Percentiles rank a stretch among this genome's conserved stretches.
phyloP scores from a whole-genome alignment of 2,329 filamentous ascomycete genomes.

The Decorospora gaudefroyi region DNA sequence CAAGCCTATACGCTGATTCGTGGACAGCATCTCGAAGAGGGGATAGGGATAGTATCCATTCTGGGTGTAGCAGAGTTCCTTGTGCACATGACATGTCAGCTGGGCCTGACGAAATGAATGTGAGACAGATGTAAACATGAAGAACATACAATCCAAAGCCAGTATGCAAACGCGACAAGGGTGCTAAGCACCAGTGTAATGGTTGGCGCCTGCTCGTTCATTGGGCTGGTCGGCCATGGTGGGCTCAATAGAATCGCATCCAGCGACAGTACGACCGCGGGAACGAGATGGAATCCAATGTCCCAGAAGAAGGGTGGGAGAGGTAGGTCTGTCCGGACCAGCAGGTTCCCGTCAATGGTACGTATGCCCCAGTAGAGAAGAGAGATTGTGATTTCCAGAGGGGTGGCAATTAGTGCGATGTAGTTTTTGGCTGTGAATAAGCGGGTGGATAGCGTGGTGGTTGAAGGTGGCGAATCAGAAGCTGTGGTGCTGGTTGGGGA shows the following conservation, averaged over 20 bases:
- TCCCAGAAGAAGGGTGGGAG: slow-evolving; percentile 58
- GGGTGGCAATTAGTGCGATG: slow-evolving; percentile 67
- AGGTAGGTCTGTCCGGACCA: slow-evolving; percentile 48
- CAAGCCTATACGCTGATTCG: slow-evolving; percentile 66
- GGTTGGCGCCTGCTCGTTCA: slow-evolving; percentile 56
- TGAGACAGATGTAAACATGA: neutral
- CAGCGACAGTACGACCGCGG: slow-evolving; percentile 65
- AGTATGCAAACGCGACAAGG: slow-evolving; percentile 68
- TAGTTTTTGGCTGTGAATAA: slow-evolving; percentile 71
- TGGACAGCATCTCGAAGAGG: slow-evolving; percentile 71
- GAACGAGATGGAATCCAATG: slow-evolving; percentile 54
- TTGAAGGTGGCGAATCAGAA: neutral
- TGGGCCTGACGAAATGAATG: neutral
- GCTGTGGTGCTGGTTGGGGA: neutral
- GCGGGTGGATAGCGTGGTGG: slow-evolving; percentile 45
- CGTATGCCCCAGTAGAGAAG: slow-evolving; percentile 74
- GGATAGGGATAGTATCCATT: slow-evolving; percentile 86
- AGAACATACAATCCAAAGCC: slow-evolving; percentile 66
- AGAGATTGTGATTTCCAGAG: slow-evolving; percentile 71
- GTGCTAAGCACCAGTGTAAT: slow-evolving; percentile 63
- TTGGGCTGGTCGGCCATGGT: slow-evolving; percentile 64
- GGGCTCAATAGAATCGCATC: slow-evolving; percentile 72
- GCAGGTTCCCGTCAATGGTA: slow-evolving; percentile 57
- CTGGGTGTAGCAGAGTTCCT: slow-evolving; percentile 67
- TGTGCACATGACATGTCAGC: neutral